A percentile compares a stretch with the other conserved stretches of the same genome.
These are phyloP conservation scores for Peronospora belbahrii DNA, from an alignment of 352 stramenopile species.

Conservation along the genomic window DNA sequence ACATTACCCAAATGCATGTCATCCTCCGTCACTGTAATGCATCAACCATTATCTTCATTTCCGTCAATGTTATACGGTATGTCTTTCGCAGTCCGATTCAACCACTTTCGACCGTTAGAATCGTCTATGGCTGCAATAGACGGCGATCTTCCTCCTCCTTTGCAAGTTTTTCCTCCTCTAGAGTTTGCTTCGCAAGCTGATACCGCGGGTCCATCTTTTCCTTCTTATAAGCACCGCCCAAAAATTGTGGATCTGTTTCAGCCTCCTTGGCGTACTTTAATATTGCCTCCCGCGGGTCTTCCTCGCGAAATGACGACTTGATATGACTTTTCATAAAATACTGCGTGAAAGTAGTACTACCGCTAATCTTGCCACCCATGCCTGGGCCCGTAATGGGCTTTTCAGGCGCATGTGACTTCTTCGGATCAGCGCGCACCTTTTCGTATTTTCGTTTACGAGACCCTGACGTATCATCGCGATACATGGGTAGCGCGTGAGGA, in stretches of 20 bases:
- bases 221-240: conserved; percentile 46
- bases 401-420: conserved; percentile 64
- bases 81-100: background rate
- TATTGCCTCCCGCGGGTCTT: conserved; percentile 82
- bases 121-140: conserved; percentile 53
- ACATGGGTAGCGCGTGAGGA: conserved; percentile 76
- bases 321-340: conserved; percentile 86
- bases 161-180: conserved; percentile 73
- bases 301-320: conserved; percentile 76
- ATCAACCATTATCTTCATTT: conserved; percentile 7
- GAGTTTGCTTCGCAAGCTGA: conserved; percentile 56
- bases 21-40: background rate
- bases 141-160: conserved; percentile 71
- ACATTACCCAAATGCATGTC: background rate
- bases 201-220: conserved; percentile 73
- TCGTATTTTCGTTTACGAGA: conserved; percentile 67
- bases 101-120: background rate
- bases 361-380: conserved; percentile 72
- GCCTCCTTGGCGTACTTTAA: conserved; percentile 80
- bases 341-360: conserved; percentile 79
- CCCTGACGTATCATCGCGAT: conserved; percentile 46
- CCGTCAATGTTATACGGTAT: background rate
- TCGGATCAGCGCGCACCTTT: conserved; percentile 59
- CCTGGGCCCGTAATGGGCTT: conserved; percentile 68
- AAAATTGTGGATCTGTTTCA: conserved; percentile 62